These are phyloP conservation scores for Alternaria postmessia DNA, from an alignment of 2,329 filamentous ascomycete species.

Conservation along the genomic window DNA sequence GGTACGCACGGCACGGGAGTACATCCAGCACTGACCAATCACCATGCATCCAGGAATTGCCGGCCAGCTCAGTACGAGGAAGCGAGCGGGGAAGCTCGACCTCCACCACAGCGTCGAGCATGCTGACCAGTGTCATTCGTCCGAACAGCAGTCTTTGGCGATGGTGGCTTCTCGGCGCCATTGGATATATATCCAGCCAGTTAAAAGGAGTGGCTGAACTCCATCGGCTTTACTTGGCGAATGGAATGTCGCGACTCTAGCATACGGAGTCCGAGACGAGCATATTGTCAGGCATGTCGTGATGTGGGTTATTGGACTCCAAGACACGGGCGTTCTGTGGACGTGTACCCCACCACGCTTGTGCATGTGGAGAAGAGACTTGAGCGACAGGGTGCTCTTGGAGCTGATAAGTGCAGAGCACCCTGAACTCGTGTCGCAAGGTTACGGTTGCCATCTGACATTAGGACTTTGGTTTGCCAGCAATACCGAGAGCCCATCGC, in stretches of 20 bases:
- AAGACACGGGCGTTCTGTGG: background rate
- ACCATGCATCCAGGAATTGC: background rate
- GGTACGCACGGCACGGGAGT: background rate
- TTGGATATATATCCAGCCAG: constrained; percentile 1
- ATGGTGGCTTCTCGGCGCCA: constrained; percentile 2
- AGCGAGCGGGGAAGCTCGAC: constrained; percentile 6
- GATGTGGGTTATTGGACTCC: background rate
- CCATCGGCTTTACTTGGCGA: background rate
- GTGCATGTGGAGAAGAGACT: background rate
- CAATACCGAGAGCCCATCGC: background rate
- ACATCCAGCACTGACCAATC: background rate
- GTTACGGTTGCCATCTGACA: no score
- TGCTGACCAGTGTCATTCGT: background rate
- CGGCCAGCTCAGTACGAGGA: background rate
- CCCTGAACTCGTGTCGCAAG: background rate
- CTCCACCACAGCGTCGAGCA: background rate
- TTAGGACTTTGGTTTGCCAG: background rate
- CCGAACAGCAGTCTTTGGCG: background rate
- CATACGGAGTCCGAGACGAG: background rate
- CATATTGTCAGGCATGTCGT: background rate
- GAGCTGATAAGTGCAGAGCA: background rate
- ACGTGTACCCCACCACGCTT: background rate
- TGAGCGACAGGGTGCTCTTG: background rate
- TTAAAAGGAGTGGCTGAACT: background rate
- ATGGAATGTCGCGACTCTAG: background rate